phyloP scores from a whole-genome alignment of 805 yeast species.

The Metschnikowia peoriensis region DNA sequence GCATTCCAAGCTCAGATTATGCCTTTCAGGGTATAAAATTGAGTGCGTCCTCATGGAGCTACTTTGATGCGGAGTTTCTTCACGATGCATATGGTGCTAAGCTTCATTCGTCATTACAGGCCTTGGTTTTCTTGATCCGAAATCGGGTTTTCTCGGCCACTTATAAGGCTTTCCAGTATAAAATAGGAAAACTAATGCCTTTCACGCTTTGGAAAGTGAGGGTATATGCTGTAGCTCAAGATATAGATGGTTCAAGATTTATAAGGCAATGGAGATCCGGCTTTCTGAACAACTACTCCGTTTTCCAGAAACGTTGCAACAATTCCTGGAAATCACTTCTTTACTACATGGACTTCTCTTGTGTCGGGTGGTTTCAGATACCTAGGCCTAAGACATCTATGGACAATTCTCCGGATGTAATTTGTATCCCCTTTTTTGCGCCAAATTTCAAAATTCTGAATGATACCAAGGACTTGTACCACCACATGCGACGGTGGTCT shows the following conservation, averaged over 20 bases:
- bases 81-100: slow-evolving; percentile 9
- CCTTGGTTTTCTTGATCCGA: slow-evolving; percentile 44
- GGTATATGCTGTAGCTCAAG: slow-evolving; percentile 49
- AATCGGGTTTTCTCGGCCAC: slow-evolving; percentile 46
- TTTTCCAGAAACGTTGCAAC: slow-evolving; percentile 24
- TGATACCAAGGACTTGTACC: slow-evolving; percentile 1
- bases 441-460: background rate
- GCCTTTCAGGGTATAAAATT: slow-evolving; percentile 33
- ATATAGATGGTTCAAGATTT: slow-evolving; percentile 32
- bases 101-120: slow-evolving; percentile 27
- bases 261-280: slow-evolving; percentile 29
- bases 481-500: slow-evolving; percentile 11
- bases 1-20: slow-evolving; percentile 41
- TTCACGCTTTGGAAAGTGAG: slow-evolving; percentile 34
- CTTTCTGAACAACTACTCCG: slow-evolving; percentile 24
- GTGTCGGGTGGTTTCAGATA: slow-evolving; percentile 32
- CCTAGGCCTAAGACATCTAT: background rate
- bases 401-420: background rate
- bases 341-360: slow-evolving; percentile 42
- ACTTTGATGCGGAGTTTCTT: slow-evolving; percentile 52
- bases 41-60: slow-evolving; percentile 43
- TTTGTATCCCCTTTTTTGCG: background rate
- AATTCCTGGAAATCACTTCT: slow-evolving; percentile 36
- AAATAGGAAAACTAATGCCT: background rate
- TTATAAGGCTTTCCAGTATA: slow-evolving; percentile 20